Evolutionary conservation across 305 asterid genomes (phyloP).

Genomic region (Solanum hybrid): DNA sequence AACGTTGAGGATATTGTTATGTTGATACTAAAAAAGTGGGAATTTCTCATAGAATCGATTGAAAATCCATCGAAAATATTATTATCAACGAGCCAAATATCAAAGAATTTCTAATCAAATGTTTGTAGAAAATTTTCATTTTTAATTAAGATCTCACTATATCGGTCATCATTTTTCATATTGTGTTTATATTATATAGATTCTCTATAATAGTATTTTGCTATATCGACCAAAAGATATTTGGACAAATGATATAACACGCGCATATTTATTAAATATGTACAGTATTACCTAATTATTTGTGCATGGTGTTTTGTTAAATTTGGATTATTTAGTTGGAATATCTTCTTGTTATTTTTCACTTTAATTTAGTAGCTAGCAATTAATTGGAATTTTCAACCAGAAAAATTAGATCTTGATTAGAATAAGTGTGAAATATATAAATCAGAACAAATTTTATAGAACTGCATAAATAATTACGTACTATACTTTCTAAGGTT

Average conservation of each 20-base stretch:
- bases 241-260: not conserved
- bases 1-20: not conserved
- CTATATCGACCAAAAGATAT: not conserved
- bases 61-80: not conserved
- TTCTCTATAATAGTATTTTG: not conserved
- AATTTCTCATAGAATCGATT: not conserved
- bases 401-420: not conserved
- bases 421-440: not conserved
- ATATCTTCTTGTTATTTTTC: not conserved
- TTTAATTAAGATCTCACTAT: not conserved
- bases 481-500: not conserved
- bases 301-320: not conserved
- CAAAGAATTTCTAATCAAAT: not conserved
- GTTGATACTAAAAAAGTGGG: not conserved
- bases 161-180: not conserved
- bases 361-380: not conserved
- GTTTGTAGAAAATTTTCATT: not conserved
- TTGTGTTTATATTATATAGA: not conserved
- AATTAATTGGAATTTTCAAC: not conserved
- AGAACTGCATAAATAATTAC: not conserved
- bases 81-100: not conserved
- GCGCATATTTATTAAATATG: not conserved
- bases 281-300: not conserved
- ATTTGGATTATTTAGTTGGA: constrained; percentile 1
- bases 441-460: not conserved